Percentiles rank a stretch among this genome's conserved stretches.
These are phyloP conservation scores for Globisporangium orthogonon DNA, from an alignment of 352 stramenopile genomes.

Conservation along the genomic window DNA sequence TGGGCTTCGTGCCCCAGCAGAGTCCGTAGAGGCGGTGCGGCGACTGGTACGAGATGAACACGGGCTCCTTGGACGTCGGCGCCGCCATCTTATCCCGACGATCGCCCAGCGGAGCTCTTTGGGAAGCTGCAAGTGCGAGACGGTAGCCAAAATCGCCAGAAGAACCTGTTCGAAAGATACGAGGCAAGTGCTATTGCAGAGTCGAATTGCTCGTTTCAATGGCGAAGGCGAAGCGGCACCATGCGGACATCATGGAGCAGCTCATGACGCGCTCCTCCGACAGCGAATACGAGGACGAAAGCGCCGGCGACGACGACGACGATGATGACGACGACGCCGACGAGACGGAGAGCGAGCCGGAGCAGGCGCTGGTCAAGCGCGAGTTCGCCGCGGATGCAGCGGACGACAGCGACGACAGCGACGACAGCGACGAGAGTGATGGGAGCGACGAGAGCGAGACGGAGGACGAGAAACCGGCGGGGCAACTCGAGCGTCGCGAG, in stretches of 20 bases:
- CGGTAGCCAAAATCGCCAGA: no score
- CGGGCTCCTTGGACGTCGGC: slow-evolving; percentile 7
- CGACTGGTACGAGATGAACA: slow-evolving; percentile 69
- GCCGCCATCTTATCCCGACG: background rate
- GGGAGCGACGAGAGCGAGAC: slow-evolving; percentile 8
- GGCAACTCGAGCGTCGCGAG: background rate
- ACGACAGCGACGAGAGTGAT: slow-evolving; percentile 12
- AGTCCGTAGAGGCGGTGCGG: slow-evolving; percentile 68
- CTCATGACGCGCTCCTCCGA: slow-evolving; percentile 2
- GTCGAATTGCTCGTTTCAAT: background rate
- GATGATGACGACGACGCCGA: slow-evolving; percentile 15
- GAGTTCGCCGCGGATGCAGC: background rate
- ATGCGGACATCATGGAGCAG: slow-evolving; percentile 6
- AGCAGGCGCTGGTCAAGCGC: slow-evolving; percentile 9
- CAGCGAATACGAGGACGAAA: background rate
- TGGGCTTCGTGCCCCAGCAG: slow-evolving; percentile 62
- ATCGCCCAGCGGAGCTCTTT: background rate
- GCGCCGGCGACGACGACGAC: background rate
- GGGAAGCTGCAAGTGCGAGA: background rate
- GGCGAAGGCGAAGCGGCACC: background rate
- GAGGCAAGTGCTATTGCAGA: background rate
- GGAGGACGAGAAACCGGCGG: slow-evolving; percentile 5
- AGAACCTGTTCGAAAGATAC: background rate
- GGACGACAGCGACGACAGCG: slow-evolving; percentile 3
- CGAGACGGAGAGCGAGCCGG: slow-evolving; percentile 23